Percentiles rank a stretch among this genome's conserved stretches.
Evolutionary conservation across 2,329 filamentous ascomycete species (phyloP).

Genomic region (Neonectria magnoliae): DNA sequence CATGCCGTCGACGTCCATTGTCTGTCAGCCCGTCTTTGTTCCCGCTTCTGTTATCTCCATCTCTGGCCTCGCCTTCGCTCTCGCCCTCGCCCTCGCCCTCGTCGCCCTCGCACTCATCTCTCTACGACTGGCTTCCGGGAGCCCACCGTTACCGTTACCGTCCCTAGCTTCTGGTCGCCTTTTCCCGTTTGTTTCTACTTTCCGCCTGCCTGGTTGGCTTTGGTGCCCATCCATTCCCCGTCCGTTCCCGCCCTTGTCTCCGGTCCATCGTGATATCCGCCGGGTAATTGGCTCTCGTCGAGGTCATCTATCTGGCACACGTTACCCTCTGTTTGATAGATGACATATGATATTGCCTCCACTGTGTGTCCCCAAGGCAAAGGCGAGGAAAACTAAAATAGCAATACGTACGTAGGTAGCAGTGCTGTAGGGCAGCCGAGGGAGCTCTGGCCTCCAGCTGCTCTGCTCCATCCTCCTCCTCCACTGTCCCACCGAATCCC

Average conservation of each 20-base stretch:
- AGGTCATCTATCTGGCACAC: conserved; percentile 16
- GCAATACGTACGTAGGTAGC: neutral
- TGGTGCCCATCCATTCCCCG: conserved; percentile 2
- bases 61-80: neutral
- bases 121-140: neutral
- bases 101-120: too few species aligned
- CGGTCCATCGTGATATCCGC: conserved; percentile 7
- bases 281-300: conserved; percentile 11
- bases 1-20: neutral
- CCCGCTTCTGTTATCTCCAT: conserved; percentile 3
- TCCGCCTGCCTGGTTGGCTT: conserved; percentile 3
- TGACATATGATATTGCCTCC: conserved; percentile 1
- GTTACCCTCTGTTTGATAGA: neutral
- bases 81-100: neutral
- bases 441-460: neutral
- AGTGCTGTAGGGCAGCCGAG: neutral
- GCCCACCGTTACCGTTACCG: neutral
- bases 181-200: neutral
- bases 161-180: neutral
- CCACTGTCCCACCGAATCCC: too few species aligned
- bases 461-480: neutral
- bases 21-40: neutral
- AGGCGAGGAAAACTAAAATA: neutral
- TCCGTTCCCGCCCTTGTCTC: neutral
- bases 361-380: neutral